phyloP scores from a whole-genome alignment of 1,139 yeast genomes.

The Suhomyces taliae region DNA sequence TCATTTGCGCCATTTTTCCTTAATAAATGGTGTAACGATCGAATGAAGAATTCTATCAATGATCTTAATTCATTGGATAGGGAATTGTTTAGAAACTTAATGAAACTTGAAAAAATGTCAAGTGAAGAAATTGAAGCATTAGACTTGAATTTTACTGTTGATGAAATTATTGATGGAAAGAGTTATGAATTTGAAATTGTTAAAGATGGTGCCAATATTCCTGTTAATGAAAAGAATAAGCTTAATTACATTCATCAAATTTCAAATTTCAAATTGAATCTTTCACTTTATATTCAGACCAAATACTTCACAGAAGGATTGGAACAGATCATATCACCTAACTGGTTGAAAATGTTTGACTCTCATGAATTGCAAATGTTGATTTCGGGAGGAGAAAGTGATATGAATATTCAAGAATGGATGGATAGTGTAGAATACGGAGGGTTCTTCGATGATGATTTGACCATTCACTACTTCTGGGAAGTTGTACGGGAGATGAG shows the following conservation, averaged over 20 bases:
- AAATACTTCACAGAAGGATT: constrained; percentile 71
- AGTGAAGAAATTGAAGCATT: constrained; percentile 57
- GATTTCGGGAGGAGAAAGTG: constrained; percentile 74
- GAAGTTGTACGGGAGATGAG: constrained; percentile 69
- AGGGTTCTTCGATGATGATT: constrained; percentile 60
- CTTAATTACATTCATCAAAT: constrained; percentile 75
- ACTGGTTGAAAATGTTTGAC: constrained; percentile 84
- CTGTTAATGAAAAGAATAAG: constrained; percentile 63
- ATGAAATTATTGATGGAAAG: constrained; percentile 42
- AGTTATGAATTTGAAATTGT: constrained; percentile 54
- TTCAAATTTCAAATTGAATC: constrained; percentile 77
- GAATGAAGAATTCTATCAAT: constrained; percentile 62
- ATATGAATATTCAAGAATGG: constrained; percentile 72
- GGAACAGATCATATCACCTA: constrained; percentile 61
- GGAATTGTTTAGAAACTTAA: constrained; percentile 63
- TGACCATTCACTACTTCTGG: constrained; percentile 69
- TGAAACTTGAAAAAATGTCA: constrained; percentile 58
- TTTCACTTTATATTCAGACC: constrained; percentile 58
- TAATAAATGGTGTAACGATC: constrained; percentile 59
- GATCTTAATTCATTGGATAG: constrained; percentile 74
- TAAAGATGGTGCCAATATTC: constrained; percentile 55
- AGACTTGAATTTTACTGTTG: constrained; percentile 65
- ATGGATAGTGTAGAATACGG: constrained; percentile 61
- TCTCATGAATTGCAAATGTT: constrained; percentile 80
- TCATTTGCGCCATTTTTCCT: constrained; percentile 87